Conservation (phyloP, 2,329 filamentous ascomycete species). For the Pseudopyrenochaeta lycopersici region DNA sequence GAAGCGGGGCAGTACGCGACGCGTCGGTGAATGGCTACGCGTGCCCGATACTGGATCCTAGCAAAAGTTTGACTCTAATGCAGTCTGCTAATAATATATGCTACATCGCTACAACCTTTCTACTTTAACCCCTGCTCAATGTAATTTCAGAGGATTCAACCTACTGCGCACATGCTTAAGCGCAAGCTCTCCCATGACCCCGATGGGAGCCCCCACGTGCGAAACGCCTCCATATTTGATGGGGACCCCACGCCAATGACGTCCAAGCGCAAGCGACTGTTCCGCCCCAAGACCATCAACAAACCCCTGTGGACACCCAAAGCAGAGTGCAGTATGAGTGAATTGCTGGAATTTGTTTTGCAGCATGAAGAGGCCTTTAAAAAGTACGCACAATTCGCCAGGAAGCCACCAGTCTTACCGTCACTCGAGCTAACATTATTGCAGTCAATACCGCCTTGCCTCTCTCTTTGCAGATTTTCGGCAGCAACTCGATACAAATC, state of each 20-base stretch:
- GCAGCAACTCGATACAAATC: constrained; percentile 76
- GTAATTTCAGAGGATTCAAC: not conserved
- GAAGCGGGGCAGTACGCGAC: constrained; percentile 10
- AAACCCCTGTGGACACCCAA: constrained; percentile 25
- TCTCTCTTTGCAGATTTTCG: constrained; percentile 91
- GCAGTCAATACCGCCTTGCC: constrained; percentile 74
- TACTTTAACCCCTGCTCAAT: not conserved
- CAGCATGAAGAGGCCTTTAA: constrained; percentile 60
- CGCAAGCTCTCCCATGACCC: constrained; percentile 28
- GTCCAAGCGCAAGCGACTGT: constrained; percentile 32
- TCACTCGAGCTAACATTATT: constrained; percentile 14
- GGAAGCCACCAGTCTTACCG: not conserved
- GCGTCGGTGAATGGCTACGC: constrained; percentile 17
- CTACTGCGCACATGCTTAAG: constrained; percentile 29
- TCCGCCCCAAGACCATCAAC: constrained; percentile 27
- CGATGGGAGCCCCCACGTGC: constrained; percentile 23
- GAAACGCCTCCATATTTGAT: constrained; percentile 24
- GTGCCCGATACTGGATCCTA: constrained; percentile 10
- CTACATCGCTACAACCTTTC: not conserved
- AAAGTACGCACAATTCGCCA: constrained; percentile 43
- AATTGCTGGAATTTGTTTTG: constrained; percentile 70
- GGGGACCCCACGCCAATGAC: constrained; percentile 27
- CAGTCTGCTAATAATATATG: not conserved
- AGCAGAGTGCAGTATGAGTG: constrained; percentile 62
- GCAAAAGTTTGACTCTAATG: not conserved